phyloP scores from a whole-genome alignment of 139 green algal species.

The Choricystis sp. region DNA sequence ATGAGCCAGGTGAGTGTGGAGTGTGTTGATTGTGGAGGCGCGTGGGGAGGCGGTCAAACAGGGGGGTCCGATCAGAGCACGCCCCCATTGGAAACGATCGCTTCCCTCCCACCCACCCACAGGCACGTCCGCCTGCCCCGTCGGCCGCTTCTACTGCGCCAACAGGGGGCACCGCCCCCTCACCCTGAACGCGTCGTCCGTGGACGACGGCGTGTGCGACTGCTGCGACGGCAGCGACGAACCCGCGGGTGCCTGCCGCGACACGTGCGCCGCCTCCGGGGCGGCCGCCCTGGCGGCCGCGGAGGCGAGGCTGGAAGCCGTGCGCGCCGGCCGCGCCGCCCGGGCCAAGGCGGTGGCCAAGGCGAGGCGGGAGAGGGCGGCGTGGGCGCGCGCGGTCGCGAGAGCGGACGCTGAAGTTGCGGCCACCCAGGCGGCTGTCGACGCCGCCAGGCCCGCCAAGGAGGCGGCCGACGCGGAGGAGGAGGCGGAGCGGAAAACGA shows the following conservation, averaged over 20 bases:
- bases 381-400: not conserved
- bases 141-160: constrained; percentile 68
- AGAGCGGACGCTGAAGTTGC: constrained; percentile 5
- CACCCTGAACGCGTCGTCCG: constrained; percentile 53
- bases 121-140: constrained; percentile 73
- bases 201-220: constrained; percentile 90
- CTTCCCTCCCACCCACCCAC: not conserved
- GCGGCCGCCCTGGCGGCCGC: constrained; percentile 25
- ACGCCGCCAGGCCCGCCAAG: not conserved
- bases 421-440: not conserved
- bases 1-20: constrained; percentile 75
- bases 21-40: not conserved
- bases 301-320: constrained; percentile 6
- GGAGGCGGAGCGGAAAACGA: too few relatives aligned
- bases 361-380: not conserved
- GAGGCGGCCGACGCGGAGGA: constrained; percentile 10
- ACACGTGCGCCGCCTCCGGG: constrained; percentile 55
- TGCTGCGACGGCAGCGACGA: constrained; percentile 88
- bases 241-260: constrained; percentile 40
- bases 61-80: not conserved
- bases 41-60: not conserved
- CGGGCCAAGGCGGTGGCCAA: constrained; percentile 6
- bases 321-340: constrained; percentile 6
- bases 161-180: constrained; percentile 55
- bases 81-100: not conserved